A percentile compares a stretch with the other conserved stretches of the same genome.
phyloP scores from a whole-genome alignment of 2,329 filamentous ascomycete species.

The Claviceps pusilla region DNA sequence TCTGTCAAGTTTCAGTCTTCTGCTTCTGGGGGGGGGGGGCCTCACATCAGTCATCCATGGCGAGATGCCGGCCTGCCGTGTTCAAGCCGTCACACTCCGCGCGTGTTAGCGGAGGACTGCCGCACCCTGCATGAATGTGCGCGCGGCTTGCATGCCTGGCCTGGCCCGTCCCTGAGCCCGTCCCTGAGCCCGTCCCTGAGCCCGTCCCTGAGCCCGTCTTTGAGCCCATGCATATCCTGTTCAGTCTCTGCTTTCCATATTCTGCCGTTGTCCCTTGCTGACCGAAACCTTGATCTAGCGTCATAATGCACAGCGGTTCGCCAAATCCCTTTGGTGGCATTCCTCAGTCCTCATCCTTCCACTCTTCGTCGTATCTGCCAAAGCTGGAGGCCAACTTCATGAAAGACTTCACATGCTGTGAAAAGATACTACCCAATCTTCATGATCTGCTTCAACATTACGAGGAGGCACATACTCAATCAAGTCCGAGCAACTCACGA shows the following conservation, averaged over 20 bases:
- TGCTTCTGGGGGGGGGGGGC: neutral
- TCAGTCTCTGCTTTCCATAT: neutral
- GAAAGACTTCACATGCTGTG: slow-evolving; percentile 93
- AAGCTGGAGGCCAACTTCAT: slow-evolving; percentile 97
- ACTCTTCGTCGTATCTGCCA: slow-evolving; percentile 90
- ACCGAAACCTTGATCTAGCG: slow-evolving; percentile 35
- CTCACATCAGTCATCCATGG: neutral
- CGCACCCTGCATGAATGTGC: neutral
- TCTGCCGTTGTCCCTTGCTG: neutral
- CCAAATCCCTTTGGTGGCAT: slow-evolving; percentile 47
- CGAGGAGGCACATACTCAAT: slow-evolving; percentile 79
- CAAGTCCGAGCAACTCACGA: slow-evolving; percentile 30
- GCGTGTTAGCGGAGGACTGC: too few relatives aligned
- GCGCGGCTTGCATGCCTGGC: too few relatives aligned
- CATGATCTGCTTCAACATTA: slow-evolving; percentile 95
- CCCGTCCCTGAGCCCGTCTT: neutral
- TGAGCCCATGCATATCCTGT: neutral
- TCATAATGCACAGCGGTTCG: slow-evolving; percentile 93
- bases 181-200: neutral
- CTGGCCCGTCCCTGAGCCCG: neutral
- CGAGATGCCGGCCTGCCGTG: neutral
- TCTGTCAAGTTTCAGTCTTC: neutral
- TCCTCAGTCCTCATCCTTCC: slow-evolving; percentile 83
- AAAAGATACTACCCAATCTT: slow-evolving; percentile 72
- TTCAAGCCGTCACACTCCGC: neutral